Evolutionary conservation across 495 filamentous ascomycete genomes (phyloP), one percentile per base, ranked within the genome.

Genomic region (Penicillium steckii): DNA sequence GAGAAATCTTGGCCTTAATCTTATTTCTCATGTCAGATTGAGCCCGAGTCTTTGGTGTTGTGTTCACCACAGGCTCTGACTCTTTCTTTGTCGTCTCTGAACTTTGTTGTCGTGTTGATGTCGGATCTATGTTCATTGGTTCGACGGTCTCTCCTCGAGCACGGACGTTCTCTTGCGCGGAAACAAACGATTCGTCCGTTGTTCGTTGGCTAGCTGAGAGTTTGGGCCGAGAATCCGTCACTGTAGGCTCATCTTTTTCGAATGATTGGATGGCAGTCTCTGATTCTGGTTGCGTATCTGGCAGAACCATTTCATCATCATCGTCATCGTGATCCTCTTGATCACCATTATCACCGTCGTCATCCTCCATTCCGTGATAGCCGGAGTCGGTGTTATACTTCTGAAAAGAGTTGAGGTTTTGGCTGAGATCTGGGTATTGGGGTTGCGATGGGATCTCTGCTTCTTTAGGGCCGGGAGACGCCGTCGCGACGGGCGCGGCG

Each of bases 361-460:
- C 77, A 58, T 81, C 74, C 72, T 85, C 69, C 81, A 80, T 85
- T 44, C 87, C 90, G 79, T 92, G 85, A 57, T 95, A 95, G 33
- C 90, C 90, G 2, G 90, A 94, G 57, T 95, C 90, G 2, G 71
- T 75, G 50, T 76, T 77, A 24, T 69, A 69, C 41, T 73, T 70
- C 3, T 66, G 52, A 38, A 69, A 67, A 4, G 74, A 75, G 44
- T 76, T 75, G 35, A 75, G 25, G 29, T 73, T 73, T 27, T 68
- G 59, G 19, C 47, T 59, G 49, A 71, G 56, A 44, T 71, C 61
- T 8, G 67, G 69, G 44, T 73, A 69, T 33, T 73, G 48, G 8
- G 65, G 65, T 10, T 70, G 62, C 4, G 53, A 58, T 46, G 33
- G 46, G 21, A 41, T 59, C 29, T 60, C 56, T 17, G 48, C 44